phyloP scores from a whole-genome alignment of 495 filamentous ascomycete genomes.

The Xylaria palmicola region DNA sequence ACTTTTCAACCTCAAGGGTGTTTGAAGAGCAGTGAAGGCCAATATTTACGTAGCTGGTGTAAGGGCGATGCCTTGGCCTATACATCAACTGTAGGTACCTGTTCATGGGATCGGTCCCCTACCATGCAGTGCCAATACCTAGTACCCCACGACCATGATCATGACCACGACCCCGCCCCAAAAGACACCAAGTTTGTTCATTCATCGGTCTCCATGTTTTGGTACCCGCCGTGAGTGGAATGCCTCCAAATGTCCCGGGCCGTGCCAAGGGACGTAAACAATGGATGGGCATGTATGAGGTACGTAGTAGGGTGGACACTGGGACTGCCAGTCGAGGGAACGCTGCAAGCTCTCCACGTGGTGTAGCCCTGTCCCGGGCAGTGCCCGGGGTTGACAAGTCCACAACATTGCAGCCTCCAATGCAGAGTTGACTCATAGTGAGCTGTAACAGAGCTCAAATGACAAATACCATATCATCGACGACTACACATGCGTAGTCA shows the following conservation, averaged over 20 bases:
- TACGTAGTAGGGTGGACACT: no score
- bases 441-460: conserved; percentile 11
- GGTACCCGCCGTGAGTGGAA: neutral
- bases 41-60: no score
- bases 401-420: conserved; percentile 1
- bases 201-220: no score
- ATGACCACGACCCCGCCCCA: neutral
- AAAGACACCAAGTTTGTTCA: no score
- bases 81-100: neutral
- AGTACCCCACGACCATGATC: no score
- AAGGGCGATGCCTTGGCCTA: neutral
- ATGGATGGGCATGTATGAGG: neutral
- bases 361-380: conserved; percentile 9
- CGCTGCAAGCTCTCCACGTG: conserved; percentile 17
- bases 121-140: neutral
- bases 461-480: conserved; percentile 5
- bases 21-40: no score
- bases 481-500: conserved; percentile 3
- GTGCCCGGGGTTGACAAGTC: conserved; percentile 6
- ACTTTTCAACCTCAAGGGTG: no score
- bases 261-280: neutral
- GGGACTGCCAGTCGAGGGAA: neutral
- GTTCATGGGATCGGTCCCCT: neutral
- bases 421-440: conserved; percentile 12
- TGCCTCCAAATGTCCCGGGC: neutral